Evolutionary conservation across 2,329 filamentous ascomycete species (phyloP).

Genomic region (Ophiostoma fasciatum): DNA sequence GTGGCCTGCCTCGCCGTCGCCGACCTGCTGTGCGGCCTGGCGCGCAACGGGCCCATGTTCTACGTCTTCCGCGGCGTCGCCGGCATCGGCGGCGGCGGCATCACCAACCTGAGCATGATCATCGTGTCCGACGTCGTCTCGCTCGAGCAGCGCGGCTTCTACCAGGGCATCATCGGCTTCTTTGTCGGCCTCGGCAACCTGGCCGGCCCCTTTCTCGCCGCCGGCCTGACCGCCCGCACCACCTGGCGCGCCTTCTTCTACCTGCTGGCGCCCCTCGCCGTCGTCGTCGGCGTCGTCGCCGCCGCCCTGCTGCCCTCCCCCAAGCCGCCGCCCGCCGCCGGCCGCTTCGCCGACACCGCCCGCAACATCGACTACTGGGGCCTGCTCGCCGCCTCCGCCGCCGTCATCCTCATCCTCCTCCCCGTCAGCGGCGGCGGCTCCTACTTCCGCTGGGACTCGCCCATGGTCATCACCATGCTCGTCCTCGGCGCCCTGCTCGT

Average conservation of each 20-base stretch:
- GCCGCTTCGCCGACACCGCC: conserved; percentile 30
- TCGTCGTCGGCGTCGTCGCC: conserved; percentile 27
- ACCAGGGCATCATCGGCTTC: conserved; percentile 27
- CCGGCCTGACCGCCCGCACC: conserved; percentile 21
- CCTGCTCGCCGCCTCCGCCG: conserved; percentile 36
- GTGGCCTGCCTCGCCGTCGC: conserved; percentile 37
- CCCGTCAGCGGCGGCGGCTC: conserved; percentile 43
- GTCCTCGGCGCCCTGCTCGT: conserved; percentile 5
- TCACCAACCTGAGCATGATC: conserved; percentile 44
- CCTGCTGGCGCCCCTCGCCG: conserved; percentile 34
- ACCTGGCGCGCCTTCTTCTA: conserved; percentile 30
- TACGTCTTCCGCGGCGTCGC: conserved; percentile 46
- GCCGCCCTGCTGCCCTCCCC: conserved; percentile 36
- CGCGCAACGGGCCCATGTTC: conserved; percentile 39
- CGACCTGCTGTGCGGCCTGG: conserved; percentile 44
- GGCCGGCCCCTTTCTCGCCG: conserved; percentile 28
- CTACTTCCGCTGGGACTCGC: conserved; percentile 39
- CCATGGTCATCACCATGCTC: conserved; percentile 47
- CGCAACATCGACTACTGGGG: conserved; percentile 45
- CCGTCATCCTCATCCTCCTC: conserved; percentile 45
- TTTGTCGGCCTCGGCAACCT: conserved; percentile 27
- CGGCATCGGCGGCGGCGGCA: conserved; percentile 47
- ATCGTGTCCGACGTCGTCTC: conserved; percentile 46
- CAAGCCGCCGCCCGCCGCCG: conserved; percentile 14
- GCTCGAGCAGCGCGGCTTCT: conserved; percentile 42